Conservation (phyloP, 345 rosid genomes). For the Combretum micranthum region DNA sequence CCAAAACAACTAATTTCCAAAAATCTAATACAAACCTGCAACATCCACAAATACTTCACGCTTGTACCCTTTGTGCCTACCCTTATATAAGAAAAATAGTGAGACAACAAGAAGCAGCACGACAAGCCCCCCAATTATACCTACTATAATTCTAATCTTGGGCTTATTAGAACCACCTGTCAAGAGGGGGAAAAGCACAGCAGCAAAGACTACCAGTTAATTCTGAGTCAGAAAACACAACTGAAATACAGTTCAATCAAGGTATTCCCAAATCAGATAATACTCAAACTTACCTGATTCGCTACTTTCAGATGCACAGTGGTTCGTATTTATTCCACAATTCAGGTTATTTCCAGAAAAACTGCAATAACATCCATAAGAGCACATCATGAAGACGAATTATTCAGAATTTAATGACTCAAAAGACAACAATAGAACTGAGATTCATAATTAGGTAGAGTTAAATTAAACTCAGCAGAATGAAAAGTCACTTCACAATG, state of each 20-base stretch:
- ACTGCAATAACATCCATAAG: conserved; percentile 35
- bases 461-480: not conserved
- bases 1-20: not conserved
- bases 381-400: not conserved
- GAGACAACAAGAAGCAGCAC: conserved; percentile 50
- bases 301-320: conserved; percentile 45
- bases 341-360: conserved; percentile 63
- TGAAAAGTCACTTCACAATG: not conserved
- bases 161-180: conserved; percentile 63
- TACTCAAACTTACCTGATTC: conserved; percentile 44
- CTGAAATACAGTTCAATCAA: not conserved
- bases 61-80: conserved; percentile 53
- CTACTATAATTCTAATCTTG: conserved; percentile 57
- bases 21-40: conserved; percentile 46
- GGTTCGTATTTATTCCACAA: conserved; percentile 42
- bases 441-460: too few relatives aligned
- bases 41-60: conserved; percentile 90
- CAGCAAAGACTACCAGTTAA: conserved; percentile 3
- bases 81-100: conserved; percentile 48
- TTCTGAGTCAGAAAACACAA: not conserved
- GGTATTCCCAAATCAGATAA: not conserved
- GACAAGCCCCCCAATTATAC: conserved; percentile 54
- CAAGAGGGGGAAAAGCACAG: conserved; percentile 4
- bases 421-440: too few relatives aligned
- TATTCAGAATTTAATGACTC: not conserved